Percentiles rank a stretch among this genome's conserved stretches.
Evolutionary conservation across 805 yeast genomes (phyloP).

Genomic region (Yarrowia divulgata): DNA sequence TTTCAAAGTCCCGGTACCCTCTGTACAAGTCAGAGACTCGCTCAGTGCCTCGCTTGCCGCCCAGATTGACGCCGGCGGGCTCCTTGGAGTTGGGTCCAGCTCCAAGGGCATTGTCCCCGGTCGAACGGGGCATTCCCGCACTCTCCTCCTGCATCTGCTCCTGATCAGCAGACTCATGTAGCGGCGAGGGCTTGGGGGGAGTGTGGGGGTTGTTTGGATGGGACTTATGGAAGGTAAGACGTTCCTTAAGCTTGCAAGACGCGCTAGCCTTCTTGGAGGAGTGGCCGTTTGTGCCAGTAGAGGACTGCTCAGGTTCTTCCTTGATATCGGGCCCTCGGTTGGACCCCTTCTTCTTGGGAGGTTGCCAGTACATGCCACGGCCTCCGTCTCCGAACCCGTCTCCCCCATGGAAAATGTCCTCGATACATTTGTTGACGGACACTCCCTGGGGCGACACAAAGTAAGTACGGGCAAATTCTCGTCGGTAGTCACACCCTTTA

Average conservation of each 20-base stretch:
- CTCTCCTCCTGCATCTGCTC: slow-evolving; percentile 21
- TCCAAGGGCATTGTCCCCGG: slow-evolving; percentile 1
- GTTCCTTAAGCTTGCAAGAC: slow-evolving; percentile 19
- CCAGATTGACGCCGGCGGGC: slow-evolving; percentile 32
- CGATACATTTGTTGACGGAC: slow-evolving; percentile 61
- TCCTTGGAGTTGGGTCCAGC: not conserved
- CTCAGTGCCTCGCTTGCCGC: not conserved
- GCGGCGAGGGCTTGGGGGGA: slow-evolving; percentile 28
- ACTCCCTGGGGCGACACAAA: slow-evolving; percentile 67
- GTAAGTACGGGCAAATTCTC: slow-evolving; percentile 63
- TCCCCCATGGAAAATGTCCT: slow-evolving; percentile 76
- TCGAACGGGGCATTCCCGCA: slow-evolving; percentile 29
- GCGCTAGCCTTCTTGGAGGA: slow-evolving; percentile 6
- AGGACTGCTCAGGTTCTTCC: not conserved
- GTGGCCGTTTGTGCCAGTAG: not conserved
- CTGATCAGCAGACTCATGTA: slow-evolving; percentile 4
- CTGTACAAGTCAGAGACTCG: not conserved
- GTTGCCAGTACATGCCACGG: slow-evolving; percentile 22
- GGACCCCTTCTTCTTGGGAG: slow-evolving; percentile 21
- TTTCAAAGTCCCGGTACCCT: slow-evolving; percentile 14
- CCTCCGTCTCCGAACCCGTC: slow-evolving; percentile 56
- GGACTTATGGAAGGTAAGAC: slow-evolving; percentile 12
- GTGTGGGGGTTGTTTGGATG: slow-evolving; percentile 30
- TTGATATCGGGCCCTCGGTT: not conserved
- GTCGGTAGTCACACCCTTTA: slow-evolving; percentile 52